Evolutionary conservation across 768 basidiomycete species (phyloP).

Genomic region (Tulasnella sp.): DNA sequence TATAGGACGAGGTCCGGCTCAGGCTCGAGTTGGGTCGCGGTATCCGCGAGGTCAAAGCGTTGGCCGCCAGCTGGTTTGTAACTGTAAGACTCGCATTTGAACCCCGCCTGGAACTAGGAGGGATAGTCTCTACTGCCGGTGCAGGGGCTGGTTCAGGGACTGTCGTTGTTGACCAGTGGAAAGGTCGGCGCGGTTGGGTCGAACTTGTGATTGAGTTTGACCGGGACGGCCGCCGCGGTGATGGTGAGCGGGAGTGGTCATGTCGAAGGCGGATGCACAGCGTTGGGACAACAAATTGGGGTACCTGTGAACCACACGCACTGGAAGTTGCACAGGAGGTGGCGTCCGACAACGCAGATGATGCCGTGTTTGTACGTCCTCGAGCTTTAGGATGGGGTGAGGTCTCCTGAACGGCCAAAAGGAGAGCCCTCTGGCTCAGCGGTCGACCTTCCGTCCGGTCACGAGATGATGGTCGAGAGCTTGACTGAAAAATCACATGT

Average conservation of each 20-base stretch:
- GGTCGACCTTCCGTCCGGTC: background rate
- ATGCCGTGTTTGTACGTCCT: background rate
- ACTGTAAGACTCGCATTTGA: too few relatives aligned
- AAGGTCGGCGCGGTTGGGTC: too few relatives aligned
- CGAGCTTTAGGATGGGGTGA: background rate
- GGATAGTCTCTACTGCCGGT: too few relatives aligned
- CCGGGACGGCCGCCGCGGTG: background rate
- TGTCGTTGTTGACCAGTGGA: too few relatives aligned
- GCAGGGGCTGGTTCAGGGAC: too few relatives aligned
- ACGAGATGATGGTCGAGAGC: background rate
- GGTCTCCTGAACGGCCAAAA: background rate
- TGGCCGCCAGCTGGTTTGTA: too few relatives aligned
- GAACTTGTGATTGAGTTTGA: background rate
- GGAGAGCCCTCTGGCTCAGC: background rate
- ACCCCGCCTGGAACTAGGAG: too few relatives aligned
- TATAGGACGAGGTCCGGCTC: background rate
- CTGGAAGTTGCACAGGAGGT: background rate
- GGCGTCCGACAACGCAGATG: background rate
- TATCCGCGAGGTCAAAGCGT: background rate
- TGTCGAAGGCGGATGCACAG: background rate
- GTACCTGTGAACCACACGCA: background rate
- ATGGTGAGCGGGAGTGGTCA: background rate
- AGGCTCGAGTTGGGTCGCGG: conserved; percentile 2
- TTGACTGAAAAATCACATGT: background rate
- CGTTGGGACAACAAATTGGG: background rate